Evolutionary conservation across 768 basidiomycete genomes (phyloP), one percentile per base, ranked within the genome.

Genomic region (Leucocoprinus sp.): DNA sequence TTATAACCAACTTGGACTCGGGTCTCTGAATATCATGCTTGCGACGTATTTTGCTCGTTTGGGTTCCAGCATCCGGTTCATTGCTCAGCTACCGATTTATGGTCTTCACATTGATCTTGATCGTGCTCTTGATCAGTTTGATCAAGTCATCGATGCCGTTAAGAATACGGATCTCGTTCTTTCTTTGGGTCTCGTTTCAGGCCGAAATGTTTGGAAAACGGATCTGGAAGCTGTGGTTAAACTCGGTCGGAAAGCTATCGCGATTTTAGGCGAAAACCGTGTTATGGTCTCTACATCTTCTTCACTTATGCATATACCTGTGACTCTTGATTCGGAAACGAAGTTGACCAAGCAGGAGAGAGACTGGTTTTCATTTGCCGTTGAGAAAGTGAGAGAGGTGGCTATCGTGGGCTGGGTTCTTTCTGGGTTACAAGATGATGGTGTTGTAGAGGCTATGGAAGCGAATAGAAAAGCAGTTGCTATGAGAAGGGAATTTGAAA

Each of bases 171-270:
- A 65, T 58, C 75, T 92, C 52, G 60, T 83, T 53, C 77, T 99
- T 42, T 98, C 96, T 29, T 82, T 98, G 52, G 96, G 96, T 67
- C 64, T 97, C 51, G 88, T 99, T 52, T 98, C 96, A 35, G 96
- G 96, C 44, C 92, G 96, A 62, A 97, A 97, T 76, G 90, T 99
- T 72, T 99, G 96, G 96, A 99, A 98, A 81, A 84, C 80, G 52
- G 93, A 98, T 68, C 83, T 98, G 56, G 70, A 74, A 52, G 81
- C 79, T 45, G 83, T 89, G 48, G 76, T 93, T 67, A 82, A 83
- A 63, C 68, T 78, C 38, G 89, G 78, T 45, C 83, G 93, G 70
- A 85, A 82, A 64, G 93, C 90, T 38, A 71, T 96, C 56, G 79
- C 82, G 42, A 72, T 71, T 33, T 83, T 98, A 57, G 93, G 93